phyloP scores from a whole-genome alignment of 352 stramenopile species.

The Phytophthora agathidicida region DNA sequence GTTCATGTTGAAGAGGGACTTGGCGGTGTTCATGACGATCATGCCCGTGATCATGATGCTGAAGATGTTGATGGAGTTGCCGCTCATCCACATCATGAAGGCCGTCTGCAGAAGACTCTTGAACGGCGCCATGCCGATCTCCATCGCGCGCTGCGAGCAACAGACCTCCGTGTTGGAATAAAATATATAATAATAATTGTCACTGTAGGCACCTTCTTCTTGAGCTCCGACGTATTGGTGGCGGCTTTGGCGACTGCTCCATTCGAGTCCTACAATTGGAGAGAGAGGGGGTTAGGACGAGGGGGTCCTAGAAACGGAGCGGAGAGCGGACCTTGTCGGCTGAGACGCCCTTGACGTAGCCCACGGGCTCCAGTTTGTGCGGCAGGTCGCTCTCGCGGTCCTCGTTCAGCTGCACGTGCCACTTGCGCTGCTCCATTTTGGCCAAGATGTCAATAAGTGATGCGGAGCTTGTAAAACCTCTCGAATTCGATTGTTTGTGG shows the following conservation, averaged over 20 bases:
- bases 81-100: conserved; percentile 97
- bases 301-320: not conserved
- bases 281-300: not conserved
- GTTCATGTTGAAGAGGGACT: conserved; percentile 89
- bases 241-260: conserved; percentile 66
- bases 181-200: conserved; percentile 3
- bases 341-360: conserved; percentile 64
- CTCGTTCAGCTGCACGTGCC: conserved; percentile 80
- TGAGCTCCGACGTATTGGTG: conserved; percentile 80
- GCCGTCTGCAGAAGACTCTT: conserved; percentile 94
- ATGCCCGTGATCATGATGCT: conserved; percentile 95
- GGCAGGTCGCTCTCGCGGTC: conserved; percentile 75
- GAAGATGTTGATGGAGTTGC: conserved; percentile 95
- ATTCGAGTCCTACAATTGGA: conserved; percentile 43
- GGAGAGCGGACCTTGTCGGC: conserved; percentile 52
- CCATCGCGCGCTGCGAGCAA: conserved; percentile 91
- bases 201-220: conserved; percentile 86
- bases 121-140: conserved; percentile 90
- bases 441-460: no score
- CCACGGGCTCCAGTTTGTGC: conserved; percentile 65
- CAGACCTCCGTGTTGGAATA: no score
- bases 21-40: conserved; percentile 93
- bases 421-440: conserved; percentile 72
- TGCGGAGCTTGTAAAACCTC: no score
- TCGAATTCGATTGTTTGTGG: no score